Conservation (phyloP, 1,284 basidiomycete species). For the Ustilago tritici region DNA sequence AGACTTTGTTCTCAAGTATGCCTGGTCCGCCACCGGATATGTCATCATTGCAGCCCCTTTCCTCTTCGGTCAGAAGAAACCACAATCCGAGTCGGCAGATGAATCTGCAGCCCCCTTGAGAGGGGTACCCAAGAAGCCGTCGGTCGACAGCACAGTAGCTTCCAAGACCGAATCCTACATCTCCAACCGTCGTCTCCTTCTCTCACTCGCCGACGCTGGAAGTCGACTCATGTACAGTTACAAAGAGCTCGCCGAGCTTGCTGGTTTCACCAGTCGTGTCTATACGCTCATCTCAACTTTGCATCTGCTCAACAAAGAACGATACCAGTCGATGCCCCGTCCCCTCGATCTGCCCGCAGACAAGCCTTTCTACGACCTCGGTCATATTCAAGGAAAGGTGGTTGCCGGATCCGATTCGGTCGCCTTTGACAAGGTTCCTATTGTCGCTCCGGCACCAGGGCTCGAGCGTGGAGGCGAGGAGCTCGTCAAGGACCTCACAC, state of each 20-base stretch:
- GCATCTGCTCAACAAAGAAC: conserved; percentile 72
- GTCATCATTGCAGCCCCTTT: conserved; percentile 67
- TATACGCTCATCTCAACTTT: conserved; percentile 88
- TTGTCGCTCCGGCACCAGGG: conserved; percentile 77
- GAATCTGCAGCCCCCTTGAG: conserved; percentile 71
- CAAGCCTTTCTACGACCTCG: conserved; percentile 64
- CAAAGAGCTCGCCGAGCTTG: conserved; percentile 85
- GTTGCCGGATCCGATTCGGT: conserved; percentile 42
- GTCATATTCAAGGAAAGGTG: conserved; percentile 70
- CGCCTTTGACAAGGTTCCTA: conserved; percentile 74
- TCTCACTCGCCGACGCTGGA: conserved; percentile 94
- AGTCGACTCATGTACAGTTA: conserved; percentile 91
- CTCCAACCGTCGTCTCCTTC: conserved; percentile 83
- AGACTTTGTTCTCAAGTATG: conserved; percentile 69
- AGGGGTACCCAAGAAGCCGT: conserved; percentile 64
- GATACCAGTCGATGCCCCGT: conserved; percentile 64
- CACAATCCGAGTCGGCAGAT: conserved; percentile 24
- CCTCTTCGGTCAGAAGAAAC: conserved; percentile 58
- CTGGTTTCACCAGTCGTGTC: conserved; percentile 88
- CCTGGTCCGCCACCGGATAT: conserved; percentile 68
- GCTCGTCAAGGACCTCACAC: conserved; percentile 80
- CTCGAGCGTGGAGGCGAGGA: conserved; percentile 74
- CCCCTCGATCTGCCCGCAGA: conserved; percentile 56
- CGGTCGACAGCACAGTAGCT: conserved; percentile 71
- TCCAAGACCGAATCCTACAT: conserved; percentile 82